Evolutionary conservation across 2,329 filamentous ascomycete genomes (phyloP).

Genomic region (Chaetomiaceae sp.): DNA sequence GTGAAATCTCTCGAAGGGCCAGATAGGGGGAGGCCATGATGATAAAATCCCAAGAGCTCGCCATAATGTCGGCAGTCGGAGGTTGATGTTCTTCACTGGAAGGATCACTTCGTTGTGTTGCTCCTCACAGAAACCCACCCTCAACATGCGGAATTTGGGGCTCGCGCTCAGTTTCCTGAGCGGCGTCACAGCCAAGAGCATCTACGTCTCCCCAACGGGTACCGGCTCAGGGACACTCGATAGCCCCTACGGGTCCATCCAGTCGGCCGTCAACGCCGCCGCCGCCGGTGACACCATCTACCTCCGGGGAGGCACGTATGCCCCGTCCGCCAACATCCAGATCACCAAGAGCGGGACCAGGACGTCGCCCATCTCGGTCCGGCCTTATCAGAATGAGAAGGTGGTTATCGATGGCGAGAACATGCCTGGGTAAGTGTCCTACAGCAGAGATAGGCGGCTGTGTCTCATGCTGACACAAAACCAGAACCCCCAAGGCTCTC

Average conservation of each 20-base stretch:
- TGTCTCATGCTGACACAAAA: background rate
- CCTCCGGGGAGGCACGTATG: conserved; percentile 2
- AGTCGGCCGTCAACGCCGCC: background rate
- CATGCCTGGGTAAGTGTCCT: background rate
- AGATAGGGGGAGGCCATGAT: background rate
- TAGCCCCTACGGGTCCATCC: background rate
- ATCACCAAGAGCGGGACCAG: background rate
- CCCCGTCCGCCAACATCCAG: conserved; percentile 1
- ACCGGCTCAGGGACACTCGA: background rate
- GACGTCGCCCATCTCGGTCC: background rate
- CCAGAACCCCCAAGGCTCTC: background rate
- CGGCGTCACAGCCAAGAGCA: background rate
- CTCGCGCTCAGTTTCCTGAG: background rate
- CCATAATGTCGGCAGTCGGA: background rate
- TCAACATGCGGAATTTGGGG: background rate
- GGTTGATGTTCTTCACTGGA: background rate
- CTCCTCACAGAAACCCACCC: background rate
- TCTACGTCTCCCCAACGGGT: background rate
- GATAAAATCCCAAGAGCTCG: background rate
- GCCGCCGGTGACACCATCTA: conserved; percentile 1
- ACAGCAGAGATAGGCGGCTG: background rate
- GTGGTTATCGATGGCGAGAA: background rate
- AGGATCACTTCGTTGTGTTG: background rate
- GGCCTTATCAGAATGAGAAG: conserved; percentile 1
- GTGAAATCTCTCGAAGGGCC: too few species aligned